Conservation (phyloP, 192 early-diverging fungal genomes). For the Umbelopsis vinacea region DNA sequence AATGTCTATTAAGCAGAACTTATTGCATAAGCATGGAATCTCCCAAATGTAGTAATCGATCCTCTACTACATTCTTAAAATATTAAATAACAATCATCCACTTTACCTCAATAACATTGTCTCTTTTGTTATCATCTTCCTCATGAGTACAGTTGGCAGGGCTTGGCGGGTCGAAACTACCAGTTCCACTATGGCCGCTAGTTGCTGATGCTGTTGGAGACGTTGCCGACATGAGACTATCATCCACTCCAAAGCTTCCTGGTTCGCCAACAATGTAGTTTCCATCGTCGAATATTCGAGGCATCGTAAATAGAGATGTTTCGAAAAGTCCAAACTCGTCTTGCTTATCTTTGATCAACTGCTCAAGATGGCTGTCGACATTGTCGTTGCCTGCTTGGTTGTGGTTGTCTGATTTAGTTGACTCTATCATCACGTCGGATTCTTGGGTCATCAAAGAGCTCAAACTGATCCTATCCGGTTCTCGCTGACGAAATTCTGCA, state of each 20-base stretch:
- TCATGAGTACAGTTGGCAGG: not conserved
- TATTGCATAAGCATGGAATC: constrained; percentile 9
- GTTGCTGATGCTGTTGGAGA: constrained; percentile 15
- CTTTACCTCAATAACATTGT: not conserved
- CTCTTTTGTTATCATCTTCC: not conserved
- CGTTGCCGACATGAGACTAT: not conserved
- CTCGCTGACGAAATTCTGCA: not conserved
- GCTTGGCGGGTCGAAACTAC: constrained; percentile 15
- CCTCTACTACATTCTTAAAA: not conserved
- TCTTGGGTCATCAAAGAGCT: constrained; percentile 1
- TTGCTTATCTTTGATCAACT: not conserved
- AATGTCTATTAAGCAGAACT: constrained; percentile 5
- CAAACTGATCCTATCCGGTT: not conserved
- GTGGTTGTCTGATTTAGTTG: not conserved
- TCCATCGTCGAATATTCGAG: constrained; percentile 15
- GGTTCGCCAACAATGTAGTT: constrained; percentile 19
- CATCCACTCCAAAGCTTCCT: not conserved
- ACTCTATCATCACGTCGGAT: not conserved
- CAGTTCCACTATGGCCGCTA: constrained; percentile 3
- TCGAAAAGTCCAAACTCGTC: constrained; percentile 18
- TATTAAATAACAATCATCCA: not conserved
- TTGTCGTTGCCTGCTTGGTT: not conserved
- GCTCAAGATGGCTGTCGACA: constrained; percentile 3
- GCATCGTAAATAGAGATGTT: not conserved
- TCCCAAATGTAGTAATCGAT: constrained; percentile 8